Conservation (phyloP, 2,329 filamentous ascomycete genomes). For the Apiospora hydei region DNA sequence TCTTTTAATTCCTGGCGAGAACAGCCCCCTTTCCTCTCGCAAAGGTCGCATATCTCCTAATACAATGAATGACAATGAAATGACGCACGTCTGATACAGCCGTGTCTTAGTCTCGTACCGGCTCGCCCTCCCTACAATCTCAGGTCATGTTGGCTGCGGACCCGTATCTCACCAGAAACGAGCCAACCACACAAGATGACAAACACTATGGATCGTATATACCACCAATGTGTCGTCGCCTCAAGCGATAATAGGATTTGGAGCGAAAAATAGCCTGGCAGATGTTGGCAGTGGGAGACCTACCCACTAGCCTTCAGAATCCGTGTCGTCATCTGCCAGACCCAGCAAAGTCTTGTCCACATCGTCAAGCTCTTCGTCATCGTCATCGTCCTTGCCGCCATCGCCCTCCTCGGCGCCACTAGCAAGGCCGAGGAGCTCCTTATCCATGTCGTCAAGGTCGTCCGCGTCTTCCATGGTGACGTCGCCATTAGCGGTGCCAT, state of each 20-base stretch:
- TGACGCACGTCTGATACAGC: background rate
- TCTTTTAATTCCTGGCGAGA: background rate
- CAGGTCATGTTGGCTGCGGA: background rate
- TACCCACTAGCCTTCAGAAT: constrained; percentile 17
- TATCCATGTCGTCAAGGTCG: constrained; percentile 62
- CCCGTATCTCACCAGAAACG: background rate
- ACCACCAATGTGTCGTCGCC: background rate
- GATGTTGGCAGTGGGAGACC: background rate
- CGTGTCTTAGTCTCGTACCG: background rate
- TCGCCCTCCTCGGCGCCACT: constrained; percentile 53
- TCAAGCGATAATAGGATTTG: background rate
- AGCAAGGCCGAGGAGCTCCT: constrained; percentile 57
- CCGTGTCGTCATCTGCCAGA: constrained; percentile 34
- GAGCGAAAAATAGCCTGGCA: background rate
- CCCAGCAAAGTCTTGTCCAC: constrained; percentile 43
- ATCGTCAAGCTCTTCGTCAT: constrained; percentile 47
- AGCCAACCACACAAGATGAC: background rate
- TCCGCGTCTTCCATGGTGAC: constrained; percentile 55
- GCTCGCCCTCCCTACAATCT: background rate
- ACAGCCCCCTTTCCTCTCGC: background rate
- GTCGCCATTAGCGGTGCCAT: constrained; percentile 51
- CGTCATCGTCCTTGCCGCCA: constrained; percentile 55
- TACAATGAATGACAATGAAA: constrained; percentile 5
- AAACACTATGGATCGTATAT: background rate
- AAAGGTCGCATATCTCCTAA: background rate